Evolutionary conservation across 176 grass and related monocot species (phyloP).

Genomic region (Triticum monococcum): DNA sequence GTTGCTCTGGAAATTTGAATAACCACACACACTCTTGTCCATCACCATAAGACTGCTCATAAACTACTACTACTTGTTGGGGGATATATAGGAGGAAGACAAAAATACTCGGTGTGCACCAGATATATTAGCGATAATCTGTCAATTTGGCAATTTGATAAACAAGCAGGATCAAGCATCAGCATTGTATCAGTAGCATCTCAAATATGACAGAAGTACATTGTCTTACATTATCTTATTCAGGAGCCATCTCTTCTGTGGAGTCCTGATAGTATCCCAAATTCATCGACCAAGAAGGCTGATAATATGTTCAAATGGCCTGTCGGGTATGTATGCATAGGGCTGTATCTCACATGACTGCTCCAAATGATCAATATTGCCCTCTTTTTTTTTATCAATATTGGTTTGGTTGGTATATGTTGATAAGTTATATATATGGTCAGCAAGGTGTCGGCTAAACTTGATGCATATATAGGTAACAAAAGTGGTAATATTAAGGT

Average conservation of each 20-base stretch:
- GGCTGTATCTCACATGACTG: not conserved
- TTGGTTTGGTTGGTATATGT: slow-evolving; percentile 35
- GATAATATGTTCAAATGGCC: slow-evolving; percentile 45
- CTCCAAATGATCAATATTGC: not conserved
- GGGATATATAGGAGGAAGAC: slow-evolving; percentile 35
- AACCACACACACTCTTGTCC: too few species aligned
- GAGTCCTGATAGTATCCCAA: slow-evolving; percentile 42
- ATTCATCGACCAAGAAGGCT: slow-evolving; percentile 59
- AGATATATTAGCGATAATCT: not conserved
- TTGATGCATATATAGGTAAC: too few species aligned
- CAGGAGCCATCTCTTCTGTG: slow-evolving; percentile 30
- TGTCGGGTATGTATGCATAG: slow-evolving; percentile 14
- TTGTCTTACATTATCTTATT: slow-evolving; percentile 55
- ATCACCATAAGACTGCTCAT: slow-evolving; percentile 31
- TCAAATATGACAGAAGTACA: not conserved
- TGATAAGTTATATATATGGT: slow-evolving; percentile 34
- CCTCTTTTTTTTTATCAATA: not conserved
- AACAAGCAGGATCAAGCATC: not conserved
- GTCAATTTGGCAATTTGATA: not conserved
- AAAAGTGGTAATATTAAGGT: too few species aligned
- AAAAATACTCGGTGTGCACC: slow-evolving; percentile 38
- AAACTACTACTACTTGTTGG: slow-evolving; percentile 30
- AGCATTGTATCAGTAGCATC: not conserved
- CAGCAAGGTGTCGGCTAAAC: too few species aligned
- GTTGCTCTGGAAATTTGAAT: too few species aligned